These are phyloP conservation scores for Murraya paniculata DNA, from an alignment of 345 rosid genomes.

Conservation along the genomic window DNA sequence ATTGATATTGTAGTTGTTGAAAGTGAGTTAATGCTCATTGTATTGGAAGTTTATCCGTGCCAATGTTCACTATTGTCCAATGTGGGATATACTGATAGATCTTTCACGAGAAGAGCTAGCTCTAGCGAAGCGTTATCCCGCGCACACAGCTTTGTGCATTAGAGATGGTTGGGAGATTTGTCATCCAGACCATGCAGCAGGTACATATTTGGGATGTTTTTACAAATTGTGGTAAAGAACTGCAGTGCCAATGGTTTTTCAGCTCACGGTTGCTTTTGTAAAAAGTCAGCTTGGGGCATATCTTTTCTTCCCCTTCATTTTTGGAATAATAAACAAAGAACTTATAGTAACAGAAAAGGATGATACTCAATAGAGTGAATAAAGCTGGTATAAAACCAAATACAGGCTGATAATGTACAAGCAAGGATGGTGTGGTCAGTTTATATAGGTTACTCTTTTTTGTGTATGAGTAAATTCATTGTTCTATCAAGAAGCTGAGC, in stretches of 20 bases:
- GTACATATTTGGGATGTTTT: constrained; percentile 37
- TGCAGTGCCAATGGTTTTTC: not conserved
- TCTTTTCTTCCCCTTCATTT: not conserved
- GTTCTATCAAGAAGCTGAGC: not conserved
- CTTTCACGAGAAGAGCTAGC: constrained; percentile 82
- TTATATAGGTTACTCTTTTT: too few species aligned
- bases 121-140: constrained; percentile 85
- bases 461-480: not conserved
- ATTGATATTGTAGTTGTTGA: too few species aligned
- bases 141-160: constrained; percentile 77
- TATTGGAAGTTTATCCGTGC: not conserved
- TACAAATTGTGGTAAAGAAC: not conserved
- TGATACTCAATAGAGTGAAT: not conserved
- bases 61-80: constrained; percentile 8
- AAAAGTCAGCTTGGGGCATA: not conserved
- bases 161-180: constrained; percentile 98
- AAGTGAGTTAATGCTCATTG: not conserved
- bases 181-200: constrained; percentile 83
- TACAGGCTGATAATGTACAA: not conserved
- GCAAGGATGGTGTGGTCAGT: not conserved
- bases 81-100: constrained; percentile 46
- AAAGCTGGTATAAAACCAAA: not conserved
- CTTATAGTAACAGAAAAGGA: not conserved
- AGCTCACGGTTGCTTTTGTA: not conserved
- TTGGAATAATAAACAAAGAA: not conserved